Conservation (phyloP, 2,329 filamentous ascomycete genomes). For the Sporothrix mexicana region DNA sequence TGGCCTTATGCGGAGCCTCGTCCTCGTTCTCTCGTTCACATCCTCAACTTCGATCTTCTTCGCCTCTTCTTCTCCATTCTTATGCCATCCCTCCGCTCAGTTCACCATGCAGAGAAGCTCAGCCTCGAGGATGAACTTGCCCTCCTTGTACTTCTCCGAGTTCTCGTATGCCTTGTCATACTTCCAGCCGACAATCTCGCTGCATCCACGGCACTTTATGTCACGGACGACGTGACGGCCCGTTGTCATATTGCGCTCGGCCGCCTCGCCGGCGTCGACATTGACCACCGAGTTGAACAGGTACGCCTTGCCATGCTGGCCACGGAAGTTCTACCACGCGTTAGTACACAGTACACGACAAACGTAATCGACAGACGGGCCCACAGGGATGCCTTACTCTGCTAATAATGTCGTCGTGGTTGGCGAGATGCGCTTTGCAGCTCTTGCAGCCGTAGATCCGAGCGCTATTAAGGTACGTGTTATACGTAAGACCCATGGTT, state of each 20-base stretch:
- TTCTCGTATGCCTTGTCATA: constrained; percentile 96
- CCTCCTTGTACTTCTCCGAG: constrained; percentile 97
- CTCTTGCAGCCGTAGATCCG: constrained; percentile 92
- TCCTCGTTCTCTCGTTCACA: too few relatives aligned
- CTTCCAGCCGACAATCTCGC: constrained; percentile 94
- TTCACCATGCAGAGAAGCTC: constrained; percentile 84
- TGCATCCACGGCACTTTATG: constrained; percentile 89
- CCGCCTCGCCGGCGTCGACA: constrained; percentile 79
- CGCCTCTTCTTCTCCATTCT: neutral
- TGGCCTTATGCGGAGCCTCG: too few relatives aligned
- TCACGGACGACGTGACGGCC: constrained; percentile 93
- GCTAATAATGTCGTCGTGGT: constrained; percentile 95
- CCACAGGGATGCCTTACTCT: constrained; percentile 62
- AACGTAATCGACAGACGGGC: neutral
- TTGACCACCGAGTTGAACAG: constrained; percentile 96
- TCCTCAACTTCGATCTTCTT: too few relatives aligned
- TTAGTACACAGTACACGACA: constrained; percentile 10
- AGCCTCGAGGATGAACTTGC: constrained; percentile 94
- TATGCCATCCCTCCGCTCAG: constrained; percentile 43
- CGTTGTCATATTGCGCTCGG: constrained; percentile 97
- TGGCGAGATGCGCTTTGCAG: constrained; percentile 94
- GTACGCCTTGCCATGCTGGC: constrained; percentile 97
- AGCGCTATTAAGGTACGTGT: constrained; percentile 83
- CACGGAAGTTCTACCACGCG: constrained; percentile 83
- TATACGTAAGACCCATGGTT: constrained; percentile 85